These are phyloP conservation scores for Lanmaoa pseudosensibilis DNA, from an alignment of 768 basidiomycete species.

Conservation along the genomic window DNA sequence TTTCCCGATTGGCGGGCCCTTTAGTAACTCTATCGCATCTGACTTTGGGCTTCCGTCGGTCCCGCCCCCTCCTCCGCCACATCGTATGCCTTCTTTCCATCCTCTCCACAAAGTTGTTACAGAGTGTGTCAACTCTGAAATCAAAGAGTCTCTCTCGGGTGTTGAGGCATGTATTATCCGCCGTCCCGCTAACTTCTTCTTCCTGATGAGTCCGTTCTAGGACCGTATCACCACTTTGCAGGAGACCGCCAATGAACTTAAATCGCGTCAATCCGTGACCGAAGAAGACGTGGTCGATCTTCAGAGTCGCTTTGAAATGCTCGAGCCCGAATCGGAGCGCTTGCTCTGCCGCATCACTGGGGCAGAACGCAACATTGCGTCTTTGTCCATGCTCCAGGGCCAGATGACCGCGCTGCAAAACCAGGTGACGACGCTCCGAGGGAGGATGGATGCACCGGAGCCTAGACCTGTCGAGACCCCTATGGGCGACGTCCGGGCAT, in stretches of 20 bases:
- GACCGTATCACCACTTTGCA: constrained; percentile 27
- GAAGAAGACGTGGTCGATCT: constrained; percentile 35
- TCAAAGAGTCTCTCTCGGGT: constrained; percentile 21
- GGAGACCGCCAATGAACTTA: constrained; percentile 18
- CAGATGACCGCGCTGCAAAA: constrained; percentile 23
- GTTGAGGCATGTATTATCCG: constrained; percentile 18
- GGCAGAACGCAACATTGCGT: constrained; percentile 33
- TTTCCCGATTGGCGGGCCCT: constrained; percentile 20
- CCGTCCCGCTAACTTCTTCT: background rate
- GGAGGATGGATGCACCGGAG: constrained; percentile 20
- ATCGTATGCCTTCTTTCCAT: constrained; percentile 14
- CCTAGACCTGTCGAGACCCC: constrained; percentile 7
- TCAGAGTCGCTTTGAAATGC: constrained; percentile 38
- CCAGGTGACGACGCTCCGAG: constrained; percentile 21
- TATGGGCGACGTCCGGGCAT: constrained; percentile 27
- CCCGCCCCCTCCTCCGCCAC: constrained; percentile 8
- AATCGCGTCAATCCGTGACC: constrained; percentile 23
- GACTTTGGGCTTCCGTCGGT: constrained; percentile 20
- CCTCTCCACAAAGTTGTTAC: constrained; percentile 15
- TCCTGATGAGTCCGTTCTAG: constrained; percentile 13
- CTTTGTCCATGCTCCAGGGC: constrained; percentile 28
- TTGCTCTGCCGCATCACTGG: constrained; percentile 28
- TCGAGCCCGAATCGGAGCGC: constrained; percentile 37
- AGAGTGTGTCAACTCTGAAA: constrained; percentile 24
- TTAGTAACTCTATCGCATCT: constrained; percentile 19